Base-by-base conservation (phyloP, 2,329 filamentous ascomycete genomes). In the Colletotrichum sp. region DNA sequence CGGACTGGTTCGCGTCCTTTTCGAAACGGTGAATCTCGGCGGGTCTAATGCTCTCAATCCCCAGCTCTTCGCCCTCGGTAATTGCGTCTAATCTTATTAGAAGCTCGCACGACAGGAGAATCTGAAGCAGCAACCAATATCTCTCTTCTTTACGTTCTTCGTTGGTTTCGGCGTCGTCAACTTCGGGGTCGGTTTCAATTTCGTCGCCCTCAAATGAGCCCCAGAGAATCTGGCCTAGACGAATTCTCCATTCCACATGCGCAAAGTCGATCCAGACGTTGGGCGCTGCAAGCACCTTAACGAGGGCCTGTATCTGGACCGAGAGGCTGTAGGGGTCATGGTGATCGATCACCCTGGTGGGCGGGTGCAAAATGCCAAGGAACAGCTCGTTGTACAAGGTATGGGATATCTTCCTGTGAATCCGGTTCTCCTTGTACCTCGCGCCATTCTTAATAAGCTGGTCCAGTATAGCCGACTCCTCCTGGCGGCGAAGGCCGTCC, bases 251-350 rank as follows among this genome's bases (percentile, higher is more conserved):
- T 81, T 95, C 94, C 8, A 95, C 92, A 36, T 92, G 89, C 24
- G 93, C 94, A 78, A 95, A 94, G 83, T 95, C 93, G 68, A 94
- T 89, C 94, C 94, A 95, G 62, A 94, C 90, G 72, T 93, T 93
- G 70, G 92, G 89, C 9, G 91, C 86, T 1, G 90, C 90, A 60
- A 95, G 87, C 12, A 94, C 90, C 81, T 92, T 92, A 62, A 95
- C 88, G 21, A 95, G 85, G 6, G 92, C 90, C 78, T 93, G 88
- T 72, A 95, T 95, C 81, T 95, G 94, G 44, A 94, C 92, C 59
- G 92, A 89, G 24, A 95, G 85, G 70, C 93, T 91, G 80, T 91
- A 90, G 6, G 90, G 91, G 79, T 93, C 90, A 34, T 88, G 86
- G 80, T 86, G 89, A 84, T 90, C 92, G 77, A 90, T 90, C 73